A percentile compares a stretch with the other conserved stretches of the same genome.
These are phyloP conservation scores for Nicotiana knightiana DNA, from an alignment of 257 asterid species.

Conservation along the genomic window DNA sequence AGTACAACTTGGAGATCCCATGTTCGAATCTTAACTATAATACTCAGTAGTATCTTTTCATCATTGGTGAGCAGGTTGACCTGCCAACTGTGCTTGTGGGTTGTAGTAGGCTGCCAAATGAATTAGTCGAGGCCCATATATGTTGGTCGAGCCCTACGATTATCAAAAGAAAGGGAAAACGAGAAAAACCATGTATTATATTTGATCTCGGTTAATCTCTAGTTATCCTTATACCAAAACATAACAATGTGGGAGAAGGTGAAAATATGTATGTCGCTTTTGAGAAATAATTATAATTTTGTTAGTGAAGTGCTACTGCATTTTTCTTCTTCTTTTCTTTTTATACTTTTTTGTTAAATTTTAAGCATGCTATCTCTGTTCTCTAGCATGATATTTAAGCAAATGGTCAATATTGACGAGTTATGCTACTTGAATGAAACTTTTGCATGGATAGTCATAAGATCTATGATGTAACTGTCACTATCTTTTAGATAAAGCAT, in stretches of 20 bases:
- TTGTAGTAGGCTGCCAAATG: neutral
- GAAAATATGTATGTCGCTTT: neutral
- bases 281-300: neutral
- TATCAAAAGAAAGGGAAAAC: neutral
- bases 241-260: neutral
- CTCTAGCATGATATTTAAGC: neutral
- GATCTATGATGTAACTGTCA: neutral
- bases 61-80: neutral
- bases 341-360: neutral
- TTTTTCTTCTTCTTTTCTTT: neutral
- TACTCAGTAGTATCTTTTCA: neutral
- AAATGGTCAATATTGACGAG: neutral
- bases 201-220: neutral
- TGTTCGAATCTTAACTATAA: neutral
- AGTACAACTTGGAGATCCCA: neutral
- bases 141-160: neutral
- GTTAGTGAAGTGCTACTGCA: neutral
- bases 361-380: neutral
- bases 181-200: neutral
- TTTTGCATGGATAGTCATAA: neutral
- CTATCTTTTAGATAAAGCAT: neutral
- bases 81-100: neutral
- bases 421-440: neutral
- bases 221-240: neutral
- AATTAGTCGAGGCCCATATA: neutral